These are phyloP conservation scores for Scutellaria barbata DNA, from an alignment of 257 asterid species.

Conservation along the genomic window DNA sequence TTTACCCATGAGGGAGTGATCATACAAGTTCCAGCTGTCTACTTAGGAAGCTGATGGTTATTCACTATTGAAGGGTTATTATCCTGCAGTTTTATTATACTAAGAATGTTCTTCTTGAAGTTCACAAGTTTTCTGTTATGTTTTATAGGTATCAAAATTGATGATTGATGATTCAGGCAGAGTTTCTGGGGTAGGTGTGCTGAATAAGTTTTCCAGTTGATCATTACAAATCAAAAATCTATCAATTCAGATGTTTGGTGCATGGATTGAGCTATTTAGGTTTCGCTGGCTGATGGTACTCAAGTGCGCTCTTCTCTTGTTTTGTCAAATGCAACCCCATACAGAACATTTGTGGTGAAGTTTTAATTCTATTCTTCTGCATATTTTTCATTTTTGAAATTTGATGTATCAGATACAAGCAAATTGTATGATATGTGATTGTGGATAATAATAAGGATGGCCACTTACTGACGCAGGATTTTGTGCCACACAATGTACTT, in stretches of 20 bases:
- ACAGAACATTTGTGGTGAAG: constrained; percentile 85
- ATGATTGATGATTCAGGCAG: constrained; percentile 62
- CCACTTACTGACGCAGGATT: constrained; percentile 64
- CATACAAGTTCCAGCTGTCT: constrained; percentile 1
- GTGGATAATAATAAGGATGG: constrained; percentile 20
- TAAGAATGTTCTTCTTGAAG: constrained; percentile 23
- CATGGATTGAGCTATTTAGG: constrained; percentile 53
- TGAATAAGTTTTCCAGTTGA: constrained; percentile 24
- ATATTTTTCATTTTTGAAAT: constrained; percentile 15
- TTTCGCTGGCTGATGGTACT: constrained; percentile 83
- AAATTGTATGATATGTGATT: constrained; percentile 3
- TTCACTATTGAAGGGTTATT: constrained; percentile 17
- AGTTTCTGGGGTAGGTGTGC: constrained; percentile 72
- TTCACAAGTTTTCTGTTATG: constrained; percentile 27
- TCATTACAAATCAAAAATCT: constrained; percentile 15
- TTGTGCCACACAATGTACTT: constrained; percentile 72
- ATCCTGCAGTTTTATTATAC: constrained; percentile 16
- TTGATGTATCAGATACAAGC: not conserved
- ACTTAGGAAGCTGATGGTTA: constrained; percentile 3
- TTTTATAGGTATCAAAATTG: constrained; percentile 68
- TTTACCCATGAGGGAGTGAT: not conserved
- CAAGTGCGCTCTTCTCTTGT: constrained; percentile 75
- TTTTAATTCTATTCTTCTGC: constrained; percentile 29
- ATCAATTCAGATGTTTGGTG: constrained; percentile 33
- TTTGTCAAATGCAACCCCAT: constrained; percentile 97